Percentiles rank a stretch among this genome's conserved stretches.
Conservation (phyloP, 257 asterid species). For the Asclepias syriaca region DNA sequence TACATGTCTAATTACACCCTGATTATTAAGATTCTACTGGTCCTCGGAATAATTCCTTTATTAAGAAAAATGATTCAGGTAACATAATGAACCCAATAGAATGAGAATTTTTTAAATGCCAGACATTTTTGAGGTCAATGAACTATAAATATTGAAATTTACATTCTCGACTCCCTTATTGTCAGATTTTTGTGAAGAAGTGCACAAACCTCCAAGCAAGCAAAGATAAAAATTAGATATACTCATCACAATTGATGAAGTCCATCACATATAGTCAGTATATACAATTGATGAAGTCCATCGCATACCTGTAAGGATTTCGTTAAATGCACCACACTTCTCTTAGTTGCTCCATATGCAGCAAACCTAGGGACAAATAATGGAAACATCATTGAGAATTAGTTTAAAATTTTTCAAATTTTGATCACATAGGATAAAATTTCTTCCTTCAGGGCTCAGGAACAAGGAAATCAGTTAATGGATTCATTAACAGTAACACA, state of each 20-base stretch:
- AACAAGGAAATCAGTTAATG: not conserved
- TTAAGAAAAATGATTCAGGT: no score
- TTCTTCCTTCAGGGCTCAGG: not conserved
- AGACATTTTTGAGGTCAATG: not conserved
- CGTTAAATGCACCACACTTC: slow-evolving; percentile 96
- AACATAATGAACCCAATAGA: not conserved
- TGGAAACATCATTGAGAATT: slow-evolving; percentile 2
- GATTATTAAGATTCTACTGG: not conserved
- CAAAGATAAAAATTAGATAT: not conserved
- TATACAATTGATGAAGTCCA: not conserved
- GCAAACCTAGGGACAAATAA: slow-evolving; percentile 60
- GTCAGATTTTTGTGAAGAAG: not conserved
- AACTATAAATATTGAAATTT: not conserved
- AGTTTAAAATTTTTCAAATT: not conserved
- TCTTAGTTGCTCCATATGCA: slow-evolving; percentile 97
- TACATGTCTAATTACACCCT: no score
- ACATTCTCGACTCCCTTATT: not conserved
- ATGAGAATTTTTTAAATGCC: not conserved
- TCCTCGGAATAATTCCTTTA: not conserved
- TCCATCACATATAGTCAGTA: not conserved
- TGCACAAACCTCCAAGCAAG: not conserved
- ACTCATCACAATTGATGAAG: not conserved
- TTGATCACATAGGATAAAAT: not conserved
- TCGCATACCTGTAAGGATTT: slow-evolving; percentile 82
- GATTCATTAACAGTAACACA: not conserved